Evolutionary conservation across 2,329 filamentous ascomycete species (phyloP).

Genomic region (Taxawa tesnikishii): DNA sequence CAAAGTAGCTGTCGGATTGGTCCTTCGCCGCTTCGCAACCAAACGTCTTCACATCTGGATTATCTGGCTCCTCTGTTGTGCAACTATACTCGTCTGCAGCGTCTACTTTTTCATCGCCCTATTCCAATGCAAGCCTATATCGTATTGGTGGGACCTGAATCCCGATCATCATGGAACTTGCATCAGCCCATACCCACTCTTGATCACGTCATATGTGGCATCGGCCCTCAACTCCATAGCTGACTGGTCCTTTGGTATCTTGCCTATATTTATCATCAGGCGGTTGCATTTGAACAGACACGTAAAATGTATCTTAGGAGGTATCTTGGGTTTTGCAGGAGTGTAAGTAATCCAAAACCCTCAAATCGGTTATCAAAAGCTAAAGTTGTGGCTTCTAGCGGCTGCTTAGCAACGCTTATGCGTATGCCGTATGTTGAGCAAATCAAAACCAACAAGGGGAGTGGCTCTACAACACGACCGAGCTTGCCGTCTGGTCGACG

Average conservation of each 20-base stretch:
- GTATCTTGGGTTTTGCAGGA: constrained; percentile 20
- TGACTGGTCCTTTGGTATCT: constrained; percentile 21
- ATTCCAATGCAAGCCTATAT: constrained; percentile 36
- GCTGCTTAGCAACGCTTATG: constrained; percentile 27
- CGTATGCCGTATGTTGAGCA: constrained; percentile 31
- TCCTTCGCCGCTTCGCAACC: constrained; percentile 37
- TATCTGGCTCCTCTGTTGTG: constrained; percentile 29
- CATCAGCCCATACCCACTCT: constrained; percentile 5
- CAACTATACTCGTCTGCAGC: constrained; percentile 29
- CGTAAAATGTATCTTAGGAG: constrained; percentile 20
- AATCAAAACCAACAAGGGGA: constrained; percentile 22
- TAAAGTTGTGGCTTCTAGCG: not conserved
- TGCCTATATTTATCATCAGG: constrained; percentile 24
- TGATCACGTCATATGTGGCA: constrained; percentile 7
- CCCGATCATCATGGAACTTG: constrained; percentile 13
- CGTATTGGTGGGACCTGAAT: constrained; percentile 32
- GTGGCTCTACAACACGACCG: constrained; percentile 14
- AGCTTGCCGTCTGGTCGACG: constrained; percentile 18
- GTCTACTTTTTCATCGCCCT: constrained; percentile 36
- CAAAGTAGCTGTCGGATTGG: constrained; percentile 37
- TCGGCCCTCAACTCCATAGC: constrained; percentile 20
- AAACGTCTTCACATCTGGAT: constrained; percentile 26
- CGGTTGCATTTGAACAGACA: constrained; percentile 22
- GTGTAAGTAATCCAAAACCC: too few species aligned
- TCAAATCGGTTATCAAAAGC: not conserved